Percentiles rank a stretch among this genome's conserved stretches.
phyloP scores from a whole-genome alignment of 2,329 filamentous ascomycete genomes.

The Botryotinia convoluta region DNA sequence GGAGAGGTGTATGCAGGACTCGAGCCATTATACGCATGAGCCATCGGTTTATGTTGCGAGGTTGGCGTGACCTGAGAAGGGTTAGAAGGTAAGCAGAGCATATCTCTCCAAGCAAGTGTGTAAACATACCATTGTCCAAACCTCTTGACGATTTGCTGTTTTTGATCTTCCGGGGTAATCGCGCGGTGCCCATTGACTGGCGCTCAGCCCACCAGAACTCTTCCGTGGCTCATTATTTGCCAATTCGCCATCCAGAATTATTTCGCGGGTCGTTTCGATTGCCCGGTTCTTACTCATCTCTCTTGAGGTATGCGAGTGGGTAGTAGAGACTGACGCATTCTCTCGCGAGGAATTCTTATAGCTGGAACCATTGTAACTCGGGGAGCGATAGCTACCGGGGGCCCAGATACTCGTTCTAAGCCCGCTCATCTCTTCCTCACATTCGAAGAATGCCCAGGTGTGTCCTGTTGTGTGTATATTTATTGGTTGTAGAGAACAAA shows the following conservation, averaged over 20 bases:
- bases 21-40: constrained; percentile 13
- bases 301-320: not conserved
- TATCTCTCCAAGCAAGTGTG: constrained; percentile 7
- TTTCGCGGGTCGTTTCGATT: not conserved
- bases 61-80: constrained; percentile 4
- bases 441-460: not conserved
- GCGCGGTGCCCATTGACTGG: constrained; percentile 35
- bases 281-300: not conserved
- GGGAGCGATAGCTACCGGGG: constrained; percentile 2
- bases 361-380: constrained; percentile 5
- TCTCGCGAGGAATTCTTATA: not conserved
- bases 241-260: not conserved
- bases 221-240: not conserved
- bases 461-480: not conserved
- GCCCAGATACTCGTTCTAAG: constrained; percentile 16
- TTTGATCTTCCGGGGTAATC: constrained; percentile 17
- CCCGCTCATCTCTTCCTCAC: constrained; percentile 4
- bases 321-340: constrained; percentile 10
- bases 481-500: not conserved
- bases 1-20: not conserved
- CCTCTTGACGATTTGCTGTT: constrained; percentile 20
- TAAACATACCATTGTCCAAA: constrained; percentile 31
- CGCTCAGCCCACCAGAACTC: constrained; percentile 6
- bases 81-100: constrained; percentile 9
- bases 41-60: not conserved